Percentiles rank a stretch among this genome's conserved stretches.
phyloP scores from a whole-genome alignment of 208 protist species.

The Trypanosoma vivax region DNA sequence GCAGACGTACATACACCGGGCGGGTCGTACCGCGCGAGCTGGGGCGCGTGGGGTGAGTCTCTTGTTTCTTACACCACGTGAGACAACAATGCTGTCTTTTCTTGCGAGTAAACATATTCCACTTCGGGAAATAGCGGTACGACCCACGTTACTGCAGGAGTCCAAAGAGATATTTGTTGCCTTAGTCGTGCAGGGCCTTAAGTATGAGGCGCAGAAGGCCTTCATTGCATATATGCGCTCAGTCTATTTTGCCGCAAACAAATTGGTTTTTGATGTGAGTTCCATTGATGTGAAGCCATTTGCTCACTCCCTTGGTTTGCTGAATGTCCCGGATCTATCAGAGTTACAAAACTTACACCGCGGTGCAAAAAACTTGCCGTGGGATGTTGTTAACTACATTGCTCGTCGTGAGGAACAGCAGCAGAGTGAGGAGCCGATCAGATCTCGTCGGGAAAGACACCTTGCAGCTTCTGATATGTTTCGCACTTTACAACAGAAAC shows the following conservation, averaged over 20 bases:
- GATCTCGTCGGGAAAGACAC: conserved; percentile 79
- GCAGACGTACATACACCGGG: conserved; percentile 98
- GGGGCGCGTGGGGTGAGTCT: conserved; percentile 90
- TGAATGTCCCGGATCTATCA: conserved; percentile 89
- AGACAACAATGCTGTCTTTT: conserved; percentile 91
- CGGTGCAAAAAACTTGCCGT: conserved; percentile 85
- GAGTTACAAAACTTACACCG: conserved; percentile 76
- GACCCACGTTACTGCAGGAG: conserved; percentile 60
- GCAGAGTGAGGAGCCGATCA: background rate
- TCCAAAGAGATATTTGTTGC: conserved; percentile 87
- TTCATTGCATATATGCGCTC: conserved; percentile 97
- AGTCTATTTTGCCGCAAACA: conserved; percentile 93
- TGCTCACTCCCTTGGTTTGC: conserved; percentile 91
- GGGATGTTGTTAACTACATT: conserved; percentile 86
- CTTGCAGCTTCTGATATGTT: conserved; percentile 84
- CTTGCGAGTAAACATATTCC: conserved; percentile 77
- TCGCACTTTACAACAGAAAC: conserved; percentile 74
- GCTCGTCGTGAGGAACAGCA: conserved; percentile 21
- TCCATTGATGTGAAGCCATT: conserved; percentile 87
- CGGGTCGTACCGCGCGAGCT: conserved; percentile 94
- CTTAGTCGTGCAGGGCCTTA: conserved; percentile 92
- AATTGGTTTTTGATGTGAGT: conserved; percentile 93
- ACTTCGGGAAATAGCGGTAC: conserved; percentile 78
- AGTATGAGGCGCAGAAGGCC: conserved; percentile 97
- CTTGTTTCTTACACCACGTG: conserved; percentile 96